A percentile compares a stretch with the other conserved stretches of the same genome.
Conservation (phyloP, 2,329 filamentous ascomycete species). For the Monilinia aucupariae region DNA sequence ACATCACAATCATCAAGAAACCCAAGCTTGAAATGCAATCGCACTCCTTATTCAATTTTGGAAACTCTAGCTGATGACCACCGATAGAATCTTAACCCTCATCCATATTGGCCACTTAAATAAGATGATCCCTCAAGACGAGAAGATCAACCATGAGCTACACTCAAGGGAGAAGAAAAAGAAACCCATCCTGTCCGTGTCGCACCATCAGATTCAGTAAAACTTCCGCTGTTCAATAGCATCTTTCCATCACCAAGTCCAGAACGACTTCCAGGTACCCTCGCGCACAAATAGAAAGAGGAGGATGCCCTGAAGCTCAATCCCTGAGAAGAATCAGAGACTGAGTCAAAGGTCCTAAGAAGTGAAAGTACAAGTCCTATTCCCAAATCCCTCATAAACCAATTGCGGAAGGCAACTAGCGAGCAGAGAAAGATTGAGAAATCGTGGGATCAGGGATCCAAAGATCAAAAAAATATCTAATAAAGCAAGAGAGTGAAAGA, state of each 20-base stretch:
- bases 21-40: not conserved
- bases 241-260: slow-evolving; percentile 5
- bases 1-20: not conserved
- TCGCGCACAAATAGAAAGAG: not conserved
- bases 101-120: not conserved
- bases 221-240: not conserved
- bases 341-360: slow-evolving; percentile 22
- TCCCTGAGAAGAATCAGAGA: not conserved
- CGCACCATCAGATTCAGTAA: not conserved
- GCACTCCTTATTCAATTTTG: not conserved
- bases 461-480: slow-evolving; percentile 20
- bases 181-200: not conserved
- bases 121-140: not conserved
- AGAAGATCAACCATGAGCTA: not conserved
- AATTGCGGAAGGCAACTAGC: not conserved
- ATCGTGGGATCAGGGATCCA: slow-evolving; percentile 19
- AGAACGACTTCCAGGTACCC: not conserved
- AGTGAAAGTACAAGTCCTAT: slow-evolving; percentile 23
- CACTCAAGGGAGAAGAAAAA: not conserved
- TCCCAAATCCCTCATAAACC: slow-evolving; percentile 3
- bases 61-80: not conserved
- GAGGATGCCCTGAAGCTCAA: not conserved
- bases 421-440: not conserved
- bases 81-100: not conserved
- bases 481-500: slow-evolving; percentile 23